These are phyloP conservation scores for Penicillium cosmopolitanum DNA, from an alignment of 495 filamentous ascomycete species.

Conservation along the genomic window DNA sequence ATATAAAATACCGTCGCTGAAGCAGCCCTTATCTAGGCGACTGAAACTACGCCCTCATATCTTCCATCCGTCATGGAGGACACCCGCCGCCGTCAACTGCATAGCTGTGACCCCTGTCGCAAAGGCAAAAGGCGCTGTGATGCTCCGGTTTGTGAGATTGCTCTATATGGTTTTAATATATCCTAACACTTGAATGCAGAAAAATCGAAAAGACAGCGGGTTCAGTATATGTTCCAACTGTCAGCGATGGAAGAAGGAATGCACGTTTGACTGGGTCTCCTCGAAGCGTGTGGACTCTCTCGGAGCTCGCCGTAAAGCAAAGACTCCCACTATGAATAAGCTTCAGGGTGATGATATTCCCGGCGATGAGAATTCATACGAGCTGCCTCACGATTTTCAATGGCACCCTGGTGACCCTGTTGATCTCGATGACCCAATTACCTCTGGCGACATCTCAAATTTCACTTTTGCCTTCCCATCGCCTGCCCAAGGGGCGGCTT, in stretches of 20 bases:
- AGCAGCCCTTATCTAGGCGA: background rate
- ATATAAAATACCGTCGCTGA: background rate
- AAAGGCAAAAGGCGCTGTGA: slow-evolving; percentile 50
- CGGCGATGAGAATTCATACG: no score
- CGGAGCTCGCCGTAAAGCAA: slow-evolving; percentile 4
- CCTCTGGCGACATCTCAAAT: background rate
- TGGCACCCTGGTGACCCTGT: background rate
- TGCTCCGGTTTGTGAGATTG: slow-evolving; percentile 26
- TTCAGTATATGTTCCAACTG: slow-evolving; percentile 34
- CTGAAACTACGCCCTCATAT: background rate
- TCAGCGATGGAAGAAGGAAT: slow-evolving; percentile 32
- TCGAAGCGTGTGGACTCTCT: slow-evolving; percentile 2
- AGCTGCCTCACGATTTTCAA: background rate
- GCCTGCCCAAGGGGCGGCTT: background rate
- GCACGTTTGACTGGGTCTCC: slow-evolving; percentile 36
- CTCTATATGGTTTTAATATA: background rate
- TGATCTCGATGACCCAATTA: background rate
- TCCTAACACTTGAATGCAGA: background rate
- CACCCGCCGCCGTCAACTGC: slow-evolving; percentile 34
- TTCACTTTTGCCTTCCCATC: background rate
- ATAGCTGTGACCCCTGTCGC: slow-evolving; percentile 49
- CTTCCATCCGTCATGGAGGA: background rate
- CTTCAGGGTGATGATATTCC: background rate
- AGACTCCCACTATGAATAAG: background rate
- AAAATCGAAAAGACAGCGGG: slow-evolving; percentile 6